Evolutionary conservation across 257 asterid genomes (phyloP).

Genomic region (Linderniella brevidens): DNA sequence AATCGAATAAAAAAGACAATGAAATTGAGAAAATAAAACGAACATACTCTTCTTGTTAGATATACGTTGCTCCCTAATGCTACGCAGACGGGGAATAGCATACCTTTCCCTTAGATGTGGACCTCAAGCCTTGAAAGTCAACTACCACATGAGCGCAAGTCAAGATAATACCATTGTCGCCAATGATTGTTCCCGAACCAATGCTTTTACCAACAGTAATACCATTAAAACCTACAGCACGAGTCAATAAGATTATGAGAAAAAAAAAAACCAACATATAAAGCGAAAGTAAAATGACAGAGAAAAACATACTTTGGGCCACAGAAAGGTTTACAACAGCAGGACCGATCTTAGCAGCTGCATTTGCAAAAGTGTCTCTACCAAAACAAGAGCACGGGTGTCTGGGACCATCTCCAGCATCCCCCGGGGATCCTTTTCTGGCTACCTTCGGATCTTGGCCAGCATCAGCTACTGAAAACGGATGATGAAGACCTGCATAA

Average conservation of each 20-base stretch:
- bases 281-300: neutral
- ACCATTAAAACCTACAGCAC: slow-evolving; percentile 39
- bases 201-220: slow-evolving; percentile 38
- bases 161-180: slow-evolving; percentile 74
- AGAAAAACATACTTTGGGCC: slow-evolving; percentile 28
- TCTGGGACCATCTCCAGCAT: slow-evolving; percentile 19
- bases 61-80: too few relatives aligned
- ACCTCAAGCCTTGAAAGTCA: slow-evolving; percentile 37
- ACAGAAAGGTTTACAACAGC: slow-evolving; percentile 80
- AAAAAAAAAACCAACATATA: neutral
- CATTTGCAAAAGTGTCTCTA: slow-evolving; percentile 70
- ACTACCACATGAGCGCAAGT: slow-evolving; percentile 83
- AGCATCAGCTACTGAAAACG: slow-evolving; percentile 20
- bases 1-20: neutral
- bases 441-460: slow-evolving; percentile 19
- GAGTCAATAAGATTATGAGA: neutral
- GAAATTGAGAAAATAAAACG: too few relatives aligned
- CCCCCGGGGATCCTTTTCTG: slow-evolving; percentile 20
- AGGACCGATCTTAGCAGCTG: slow-evolving; percentile 70
- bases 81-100: neutral
- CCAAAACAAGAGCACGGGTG: slow-evolving; percentile 62
- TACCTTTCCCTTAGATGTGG: slow-evolving; percentile 35
- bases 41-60: too few relatives aligned
- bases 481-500: slow-evolving; percentile 18
- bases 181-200: slow-evolving; percentile 80